Conservation (phyloP, 2,329 filamentous ascomycete species). For the Pseudocercospora musae region DNA sequence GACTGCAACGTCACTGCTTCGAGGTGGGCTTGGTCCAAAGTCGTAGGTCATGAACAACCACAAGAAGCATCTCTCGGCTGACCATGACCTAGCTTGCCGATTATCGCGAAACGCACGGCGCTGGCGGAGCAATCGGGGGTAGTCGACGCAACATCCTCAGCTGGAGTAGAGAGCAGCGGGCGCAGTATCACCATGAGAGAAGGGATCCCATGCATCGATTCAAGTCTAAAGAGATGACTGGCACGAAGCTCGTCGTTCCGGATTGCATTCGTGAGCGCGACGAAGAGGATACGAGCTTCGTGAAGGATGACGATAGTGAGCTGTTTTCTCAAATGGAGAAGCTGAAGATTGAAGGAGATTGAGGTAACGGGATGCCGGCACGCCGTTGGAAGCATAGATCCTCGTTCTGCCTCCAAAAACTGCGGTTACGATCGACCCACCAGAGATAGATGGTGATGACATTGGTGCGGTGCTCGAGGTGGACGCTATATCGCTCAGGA, state of each 20-base stretch:
- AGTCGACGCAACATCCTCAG: slow-evolving; percentile 14
- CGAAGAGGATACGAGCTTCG: not conserved
- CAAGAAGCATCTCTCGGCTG: not conserved
- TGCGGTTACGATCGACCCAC: not conserved
- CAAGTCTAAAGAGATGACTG: not conserved
- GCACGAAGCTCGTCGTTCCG: not conserved
- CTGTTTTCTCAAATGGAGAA: not conserved
- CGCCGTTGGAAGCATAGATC: not conserved
- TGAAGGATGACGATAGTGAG: not conserved
- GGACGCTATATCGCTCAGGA: not conserved
- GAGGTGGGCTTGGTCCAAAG: slow-evolving; percentile 4
- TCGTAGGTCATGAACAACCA: not conserved
- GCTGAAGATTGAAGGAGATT: not conserved
- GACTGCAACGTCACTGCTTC: not conserved
- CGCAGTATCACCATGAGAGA: slow-evolving; percentile 1
- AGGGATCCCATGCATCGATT: not conserved
- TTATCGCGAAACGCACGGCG: not conserved
- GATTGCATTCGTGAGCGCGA: not conserved
- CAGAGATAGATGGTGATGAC: not conserved
- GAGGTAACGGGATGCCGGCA: not conserved
- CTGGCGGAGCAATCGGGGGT: slow-evolving; percentile 11
- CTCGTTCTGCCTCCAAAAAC: not conserved
- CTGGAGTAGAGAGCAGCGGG: slow-evolving; percentile 13
- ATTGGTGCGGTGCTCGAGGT: not conserved
- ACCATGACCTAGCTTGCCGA: not conserved